Evolutionary conservation across 192 early-diverging fungal genomes (phyloP).

Genomic region (Coemansia biformis): DNA sequence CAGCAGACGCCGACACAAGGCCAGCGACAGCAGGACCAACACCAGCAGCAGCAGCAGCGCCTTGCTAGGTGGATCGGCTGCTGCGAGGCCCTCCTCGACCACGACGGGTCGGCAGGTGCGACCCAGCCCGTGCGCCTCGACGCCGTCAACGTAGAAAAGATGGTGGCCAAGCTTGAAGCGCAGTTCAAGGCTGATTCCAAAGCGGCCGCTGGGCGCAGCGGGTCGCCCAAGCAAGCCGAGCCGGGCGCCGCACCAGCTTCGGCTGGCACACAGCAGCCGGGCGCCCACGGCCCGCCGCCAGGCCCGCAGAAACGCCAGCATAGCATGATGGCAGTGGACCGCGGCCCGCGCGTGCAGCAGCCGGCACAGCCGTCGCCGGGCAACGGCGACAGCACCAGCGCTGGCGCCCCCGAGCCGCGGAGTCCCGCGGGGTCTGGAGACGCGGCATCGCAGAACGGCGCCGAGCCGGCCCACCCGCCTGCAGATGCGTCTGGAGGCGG

Average conservation of each 20-base stretch:
- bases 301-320: constrained; percentile 13
- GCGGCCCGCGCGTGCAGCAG: not conserved
- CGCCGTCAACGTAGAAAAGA: constrained; percentile 1
- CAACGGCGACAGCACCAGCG: not conserved
- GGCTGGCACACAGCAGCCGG: too few species aligned
- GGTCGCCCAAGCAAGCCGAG: too few species aligned
- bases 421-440: too few species aligned
- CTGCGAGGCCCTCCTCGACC: constrained; percentile 15
- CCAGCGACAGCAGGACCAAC: not conserved
- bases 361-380: not conserved
- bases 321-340: constrained; percentile 5
- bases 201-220: too few species aligned
- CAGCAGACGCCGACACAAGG: constrained; percentile 1
- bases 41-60: too few species aligned
- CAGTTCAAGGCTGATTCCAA: too few species aligned
- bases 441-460: too few species aligned
- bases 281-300: too few species aligned
- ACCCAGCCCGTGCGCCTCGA: not conserved
- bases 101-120: too few species aligned
- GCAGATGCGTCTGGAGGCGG: too few species aligned
- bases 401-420: too few species aligned
- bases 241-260: not conserved
- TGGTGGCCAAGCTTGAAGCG: constrained; percentile 8
- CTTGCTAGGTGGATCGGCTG: constrained; percentile 25
- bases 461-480: too few species aligned